Base-by-base conservation (phyloP, 148 eudicot species). In the Persicaria maculosa region DNA sequence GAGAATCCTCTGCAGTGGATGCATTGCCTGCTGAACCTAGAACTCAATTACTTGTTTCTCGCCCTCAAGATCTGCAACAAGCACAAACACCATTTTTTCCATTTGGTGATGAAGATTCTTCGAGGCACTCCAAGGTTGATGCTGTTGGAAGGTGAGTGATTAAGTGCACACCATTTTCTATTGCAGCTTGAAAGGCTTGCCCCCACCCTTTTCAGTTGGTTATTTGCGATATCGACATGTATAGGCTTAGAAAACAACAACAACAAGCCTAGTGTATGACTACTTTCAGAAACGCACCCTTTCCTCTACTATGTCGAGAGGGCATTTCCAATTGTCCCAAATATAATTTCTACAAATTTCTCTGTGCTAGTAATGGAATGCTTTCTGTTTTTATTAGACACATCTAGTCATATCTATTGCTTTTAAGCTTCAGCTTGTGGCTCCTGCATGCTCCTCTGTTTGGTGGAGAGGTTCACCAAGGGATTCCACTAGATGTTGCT, bases 61-160 rank as follows among this genome's bases (percentile, higher is more conserved):
- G 54, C n/a, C 54, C 73, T 47, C 73, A 71, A n/a, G 36, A 46
- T 40, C 70, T 19, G 17, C 70, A 65, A 47, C 73, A 71, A 47
- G 47, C 9, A 46, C 53, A 71, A 47, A 10, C 73, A 71, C 73
- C 50, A 20, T 47, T 36, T 4, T 46, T 71, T 52, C 14, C n/a
- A n/a, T 22, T 14, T 46, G 9, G 12, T 9, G 40, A 59, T 59
- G 65, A 59, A 59, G 15, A 17, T 17, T n/a, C 65, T n/a, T n/a
- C 9, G 20, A 17, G 65, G 15, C 10, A 7, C 31, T 59, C 36
- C 8, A n/a, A n/a, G 36, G 15, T 36, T 71, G 54, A 71, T 71
- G 53, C 54, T 45, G 54, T 71, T 17, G 36, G 31, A 71, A 36
- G 73, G 73, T 71, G 73, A 47, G 73, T 71, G 9, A 43, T 46